Base-by-base conservation (phyloP, 2,329 filamentous ascomycete species). In the Botrytis fabae region DNA sequence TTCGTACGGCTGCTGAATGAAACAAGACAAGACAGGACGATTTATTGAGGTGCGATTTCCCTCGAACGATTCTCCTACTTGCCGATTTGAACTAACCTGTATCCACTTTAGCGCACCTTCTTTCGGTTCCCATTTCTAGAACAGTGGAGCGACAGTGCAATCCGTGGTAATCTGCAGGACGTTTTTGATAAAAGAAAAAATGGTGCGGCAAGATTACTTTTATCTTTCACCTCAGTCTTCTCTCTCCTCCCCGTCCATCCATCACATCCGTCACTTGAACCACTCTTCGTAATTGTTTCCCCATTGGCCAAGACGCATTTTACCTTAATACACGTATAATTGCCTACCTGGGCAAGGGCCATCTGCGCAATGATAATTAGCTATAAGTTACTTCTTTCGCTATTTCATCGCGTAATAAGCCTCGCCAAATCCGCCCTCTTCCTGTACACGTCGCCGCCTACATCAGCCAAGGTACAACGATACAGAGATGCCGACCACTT, bases 11-110 rank as follows among this genome's bases (percentile, higher is more conserved):
- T 48, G 14, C 28, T 38, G 63, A 35, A 48, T 48, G 42, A n/a
- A 42, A 63, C 38, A 63, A n/a, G 60, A 63, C 38, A 63, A n/a
- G 60, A 63, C 22, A 28, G 25, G 63, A 65, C 35, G 44, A 46
- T 38, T 66, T 66, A 54, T 38, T 66, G 64, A 64, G 70, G 62
- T 72, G 59, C 38, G 60, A 65, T 69, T 72, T 72, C 70, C 70
- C 51, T 72, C 70, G 70, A 72, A 69, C 40, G 51, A 72, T 72
- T 72, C 64, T 68, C 48, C 28, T 68, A 59, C 46, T 66, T 69
- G 42, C 70, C 70, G 63, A 69, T 48, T 7, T 25, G 42, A 48
- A 54, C 48, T 66, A 71, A n/a, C 35, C 65, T 42, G 3, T 69
- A 69, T 69, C 48, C n/a, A 69, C 48, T 69, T 69, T 69, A 69